Evolutionary conservation across 75 land plant species (phyloP).

Genomic region (Pseudotsuga menziesii): DNA sequence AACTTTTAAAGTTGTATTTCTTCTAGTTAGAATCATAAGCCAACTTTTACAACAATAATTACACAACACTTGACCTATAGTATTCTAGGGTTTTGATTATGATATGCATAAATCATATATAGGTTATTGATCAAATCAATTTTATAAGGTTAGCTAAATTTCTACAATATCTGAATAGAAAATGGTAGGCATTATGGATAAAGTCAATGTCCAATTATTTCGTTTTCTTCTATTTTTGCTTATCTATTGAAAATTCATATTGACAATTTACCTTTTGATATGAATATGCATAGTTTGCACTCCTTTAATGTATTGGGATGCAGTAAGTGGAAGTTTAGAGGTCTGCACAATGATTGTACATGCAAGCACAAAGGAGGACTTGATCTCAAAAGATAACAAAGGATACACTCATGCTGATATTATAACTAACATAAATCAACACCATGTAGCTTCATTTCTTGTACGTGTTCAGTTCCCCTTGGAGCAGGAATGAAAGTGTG

Average conservation of each 20-base stretch:
- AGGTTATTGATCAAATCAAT: background rate
- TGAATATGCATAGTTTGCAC: slow-evolving; percentile 65
- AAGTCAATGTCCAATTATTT: background rate
- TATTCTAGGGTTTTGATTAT: background rate
- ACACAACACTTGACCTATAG: background rate
- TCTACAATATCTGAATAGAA: slow-evolving; percentile 5
- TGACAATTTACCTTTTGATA: slow-evolving; percentile 6
- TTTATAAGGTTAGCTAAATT: background rate
- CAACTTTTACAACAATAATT: background rate
- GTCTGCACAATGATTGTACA: slow-evolving; percentile 91
- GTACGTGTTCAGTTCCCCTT: slow-evolving; percentile 38
- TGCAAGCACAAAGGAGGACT: slow-evolving; percentile 69
- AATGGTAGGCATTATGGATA: background rate
- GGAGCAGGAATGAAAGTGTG: background rate
- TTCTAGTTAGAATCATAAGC: background rate
- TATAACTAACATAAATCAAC: slow-evolving; percentile 92
- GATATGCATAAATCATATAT: background rate
- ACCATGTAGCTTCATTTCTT: slow-evolving; percentile 75
- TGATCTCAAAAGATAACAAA: slow-evolving; percentile 63
- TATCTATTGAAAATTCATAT: background rate
- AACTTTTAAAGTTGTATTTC: background rate
- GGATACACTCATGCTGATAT: slow-evolving; percentile 78
- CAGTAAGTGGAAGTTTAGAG: slow-evolving; percentile 84
- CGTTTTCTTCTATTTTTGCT: background rate
- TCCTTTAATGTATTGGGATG: slow-evolving; percentile 99